Base-by-base conservation (phyloP, 306 rosid genomes). In the Myrica gale region DNA sequence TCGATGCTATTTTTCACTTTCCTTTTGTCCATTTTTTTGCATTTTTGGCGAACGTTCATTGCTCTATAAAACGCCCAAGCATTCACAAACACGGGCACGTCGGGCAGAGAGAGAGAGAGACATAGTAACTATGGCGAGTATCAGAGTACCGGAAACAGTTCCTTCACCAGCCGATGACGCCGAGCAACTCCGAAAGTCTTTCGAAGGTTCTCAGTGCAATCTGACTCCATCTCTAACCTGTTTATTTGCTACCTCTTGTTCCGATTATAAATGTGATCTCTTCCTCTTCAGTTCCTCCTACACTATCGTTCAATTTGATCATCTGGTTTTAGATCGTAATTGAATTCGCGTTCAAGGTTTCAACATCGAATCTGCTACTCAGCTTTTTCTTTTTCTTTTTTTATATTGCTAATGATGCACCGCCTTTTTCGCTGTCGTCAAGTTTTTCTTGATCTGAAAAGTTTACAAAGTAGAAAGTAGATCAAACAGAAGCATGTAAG, bases 161-260 rank as follows among this genome's bases (percentile, higher is more conserved):
- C 97, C 98, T 80, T 76, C 93, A 76, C 88, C 98, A 0, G 62
- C 75, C 0, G 93, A 94, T 75, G 98, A 94, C 85, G 69, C 82
- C 53, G 97, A 92, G 76, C 97, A 90, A 79, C 88, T 94, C 81
- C 81, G 84, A 7, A 88, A 85, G 76, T 96, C 98, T 76, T 90
- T 92, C 78, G 78, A 90, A 86, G 96, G 98, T 87, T 69, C 9
- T 6, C n/a, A 44, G 3, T n/a, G 54, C 37, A 5, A 5, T 41
- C 21, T 66, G 70, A 17, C 6, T 7, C 26, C 3, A 3, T 58
- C 0, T 48, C 71, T 16, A 13, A 48, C 23, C 26, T 19, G 0
- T n/a, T 26, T 44, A n/a, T 32, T 73, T 39, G 26, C 47, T 65
- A 42, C 37, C 26, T 23, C 21, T 41, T 39, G 53, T 20, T 62